A percentile compares a stretch with the other conserved stretches of the same genome.
These are phyloP conservation scores for Pseudohalonectria lignicola DNA, from an alignment of 2,329 filamentous ascomycete species.

Conservation along the genomic window DNA sequence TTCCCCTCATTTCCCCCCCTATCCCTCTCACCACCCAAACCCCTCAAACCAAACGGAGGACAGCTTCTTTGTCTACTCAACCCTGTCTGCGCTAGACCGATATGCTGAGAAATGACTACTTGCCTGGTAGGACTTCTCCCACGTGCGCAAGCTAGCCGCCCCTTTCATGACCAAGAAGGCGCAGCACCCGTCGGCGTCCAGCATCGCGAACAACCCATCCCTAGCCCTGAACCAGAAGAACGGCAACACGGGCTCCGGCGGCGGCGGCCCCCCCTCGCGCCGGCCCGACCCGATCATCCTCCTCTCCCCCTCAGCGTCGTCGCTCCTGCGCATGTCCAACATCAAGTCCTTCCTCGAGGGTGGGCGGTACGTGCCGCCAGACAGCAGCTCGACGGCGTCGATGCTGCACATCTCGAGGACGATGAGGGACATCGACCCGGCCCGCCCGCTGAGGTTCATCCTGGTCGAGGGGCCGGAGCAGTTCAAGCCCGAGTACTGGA, in stretches of 20 bases:
- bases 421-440: conserved; percentile 59
- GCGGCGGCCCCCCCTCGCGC: conserved; percentile 35
- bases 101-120: neutral
- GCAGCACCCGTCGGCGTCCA: conserved; percentile 23
- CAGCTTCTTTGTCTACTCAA: neutral
- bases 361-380: conserved; percentile 69
- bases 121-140: conserved; percentile 90
- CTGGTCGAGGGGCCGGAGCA: conserved; percentile 86
- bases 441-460: conserved; percentile 79
- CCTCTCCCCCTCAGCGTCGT: conserved; percentile 89
- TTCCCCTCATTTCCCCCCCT: neutral
- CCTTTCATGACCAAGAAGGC: conserved; percentile 60
- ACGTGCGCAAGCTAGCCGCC: conserved; percentile 76
- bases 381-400: conserved; percentile 58
- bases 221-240: conserved; percentile 38
- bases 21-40: no score
- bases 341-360: conserved; percentile 87
- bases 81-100: neutral
- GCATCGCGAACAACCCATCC: conserved; percentile 3
- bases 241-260: conserved; percentile 33
- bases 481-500: conserved; percentile 98
- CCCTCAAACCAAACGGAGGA: no score
- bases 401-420: conserved; percentile 78
- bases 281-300: conserved; percentile 83
- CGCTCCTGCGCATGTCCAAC: conserved; percentile 88